Percentiles rank a stretch among this genome's conserved stretches.
These are phyloP conservation scores for Alternaria triticimaculans DNA, from an alignment of 2,329 filamentous ascomycete genomes.

Conservation along the genomic window DNA sequence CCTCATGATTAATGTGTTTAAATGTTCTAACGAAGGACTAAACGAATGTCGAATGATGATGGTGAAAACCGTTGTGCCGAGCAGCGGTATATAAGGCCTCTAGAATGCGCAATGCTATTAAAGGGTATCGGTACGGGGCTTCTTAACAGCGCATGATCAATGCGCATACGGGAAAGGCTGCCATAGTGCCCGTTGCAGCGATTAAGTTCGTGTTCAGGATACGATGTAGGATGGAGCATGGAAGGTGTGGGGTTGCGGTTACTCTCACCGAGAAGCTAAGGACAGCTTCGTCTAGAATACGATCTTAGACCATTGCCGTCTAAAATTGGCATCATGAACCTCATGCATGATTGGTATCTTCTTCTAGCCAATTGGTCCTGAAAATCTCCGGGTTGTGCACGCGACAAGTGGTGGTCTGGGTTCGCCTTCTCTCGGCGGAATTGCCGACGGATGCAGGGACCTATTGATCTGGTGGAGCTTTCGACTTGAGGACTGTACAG, in stretches of 20 bases:
- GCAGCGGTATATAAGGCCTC: background rate
- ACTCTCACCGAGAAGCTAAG: background rate
- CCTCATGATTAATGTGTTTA: background rate
- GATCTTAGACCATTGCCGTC: background rate
- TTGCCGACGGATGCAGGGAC: background rate
- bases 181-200: background rate
- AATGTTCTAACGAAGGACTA: background rate
- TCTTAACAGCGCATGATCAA: background rate
- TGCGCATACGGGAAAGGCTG: background rate
- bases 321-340: background rate
- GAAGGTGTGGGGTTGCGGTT: background rate
- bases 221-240: background rate
- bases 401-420: background rate
- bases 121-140: background rate
- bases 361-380: background rate
- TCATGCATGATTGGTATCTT: background rate
- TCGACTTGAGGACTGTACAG: no score
- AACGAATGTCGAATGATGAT: background rate
- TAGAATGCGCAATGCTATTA: background rate
- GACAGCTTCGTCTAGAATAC: background rate
- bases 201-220: background rate
- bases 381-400: background rate
- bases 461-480: background rate
- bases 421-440: background rate
- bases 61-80: background rate